Base-by-base conservation (phyloP, 495 filamentous ascomycete genomes). In the Evansstolkia leycettana region DNA sequence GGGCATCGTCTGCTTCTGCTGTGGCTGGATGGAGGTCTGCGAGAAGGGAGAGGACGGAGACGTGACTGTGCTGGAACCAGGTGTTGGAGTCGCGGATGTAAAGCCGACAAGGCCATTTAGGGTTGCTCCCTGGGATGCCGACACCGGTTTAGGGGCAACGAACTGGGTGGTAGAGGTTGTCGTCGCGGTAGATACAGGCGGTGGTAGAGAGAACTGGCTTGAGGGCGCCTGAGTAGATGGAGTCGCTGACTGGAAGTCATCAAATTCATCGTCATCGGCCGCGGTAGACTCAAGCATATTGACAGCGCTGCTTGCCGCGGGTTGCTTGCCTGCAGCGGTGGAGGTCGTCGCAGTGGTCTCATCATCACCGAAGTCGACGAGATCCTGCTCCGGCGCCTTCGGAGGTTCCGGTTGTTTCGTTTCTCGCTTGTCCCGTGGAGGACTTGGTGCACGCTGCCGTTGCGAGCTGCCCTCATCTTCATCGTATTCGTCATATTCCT, bases 401-500 rank as follows among this genome's bases (percentile, higher is more conserved):
- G 78, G 64, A 19, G 73, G 69, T 42, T 80, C 72, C n/a, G 67
- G 58, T 44, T 76, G 65, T 51, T 76, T 78, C 28, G 70, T 45
- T 31, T 69, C 67, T 45, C 60, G 43, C 41, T 62, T 60, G 29
- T 57, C 37, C 20, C 43, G 54, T 8, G 65, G 43, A 39, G 64
- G 44, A 31, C 62, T 46, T 31, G 67, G 32, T 27, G 60, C 42
- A 38, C 70, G 69, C 42, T 69, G 68, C 23, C 45, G 61, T 29
- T 54, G 58, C 33, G 49, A 61, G 47, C 60, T 51, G 44, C 54
- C 61, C 37, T 70, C 79, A 16, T 68, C 85, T 40, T 94, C 89
- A 39, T 96, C 88, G 43, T 80, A 84, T 57, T 98, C 90, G 49
- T 98, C 86, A 48, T 98, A 98, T 57, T 96, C 90, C 35, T 96